Percentiles rank a stretch among this genome's conserved stretches.
Evolutionary conservation across 2,329 filamentous ascomycete species (phyloP).

Genomic region (Chaetomiaceae sp.): DNA sequence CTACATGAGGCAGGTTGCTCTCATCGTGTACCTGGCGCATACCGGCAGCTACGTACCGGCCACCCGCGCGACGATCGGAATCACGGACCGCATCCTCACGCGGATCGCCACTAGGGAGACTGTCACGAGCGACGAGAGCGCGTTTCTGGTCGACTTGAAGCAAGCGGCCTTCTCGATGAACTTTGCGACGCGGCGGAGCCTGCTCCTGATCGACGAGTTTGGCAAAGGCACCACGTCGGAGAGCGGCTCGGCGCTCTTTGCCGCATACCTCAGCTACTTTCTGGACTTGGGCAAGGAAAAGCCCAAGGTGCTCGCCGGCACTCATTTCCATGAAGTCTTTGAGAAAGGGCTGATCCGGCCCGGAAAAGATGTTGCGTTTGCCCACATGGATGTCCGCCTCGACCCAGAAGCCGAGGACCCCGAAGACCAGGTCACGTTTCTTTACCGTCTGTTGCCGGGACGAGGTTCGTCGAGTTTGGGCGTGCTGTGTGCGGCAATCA

Average conservation of each 20-base stretch:
- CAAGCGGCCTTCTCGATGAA: constrained; percentile 76
- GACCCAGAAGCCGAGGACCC: constrained; percentile 46
- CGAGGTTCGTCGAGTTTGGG: constrained; percentile 80
- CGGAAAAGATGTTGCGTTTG: constrained; percentile 52
- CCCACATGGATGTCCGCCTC: constrained; percentile 67
- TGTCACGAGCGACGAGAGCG: constrained; percentile 54
- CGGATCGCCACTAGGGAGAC: constrained; percentile 72
- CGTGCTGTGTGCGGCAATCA: constrained; percentile 77
- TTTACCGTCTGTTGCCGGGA: constrained; percentile 67
- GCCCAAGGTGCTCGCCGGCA: constrained; percentile 58
- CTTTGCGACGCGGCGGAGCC: constrained; percentile 68
- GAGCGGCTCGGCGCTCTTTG: constrained; percentile 56
- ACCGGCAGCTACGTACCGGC: constrained; percentile 91
- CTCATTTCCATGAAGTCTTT: constrained; percentile 69
- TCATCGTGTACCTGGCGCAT: constrained; percentile 90
- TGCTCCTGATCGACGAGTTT: constrained; percentile 93
- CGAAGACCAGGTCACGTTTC: constrained; percentile 64
- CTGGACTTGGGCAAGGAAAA: constrained; percentile 40
- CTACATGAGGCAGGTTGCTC: constrained; percentile 86
- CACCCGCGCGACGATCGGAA: constrained; percentile 66
- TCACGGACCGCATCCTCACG: constrained; percentile 91
- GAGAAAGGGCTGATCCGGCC: constrained; percentile 54
- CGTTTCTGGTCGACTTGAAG: constrained; percentile 74
- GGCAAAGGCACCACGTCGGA: constrained; percentile 58
- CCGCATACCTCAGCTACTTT: constrained; percentile 56